These are phyloP conservation scores for Aplosporella prunicola DNA, from an alignment of 2,329 filamentous ascomycete genomes.

Conservation along the genomic window DNA sequence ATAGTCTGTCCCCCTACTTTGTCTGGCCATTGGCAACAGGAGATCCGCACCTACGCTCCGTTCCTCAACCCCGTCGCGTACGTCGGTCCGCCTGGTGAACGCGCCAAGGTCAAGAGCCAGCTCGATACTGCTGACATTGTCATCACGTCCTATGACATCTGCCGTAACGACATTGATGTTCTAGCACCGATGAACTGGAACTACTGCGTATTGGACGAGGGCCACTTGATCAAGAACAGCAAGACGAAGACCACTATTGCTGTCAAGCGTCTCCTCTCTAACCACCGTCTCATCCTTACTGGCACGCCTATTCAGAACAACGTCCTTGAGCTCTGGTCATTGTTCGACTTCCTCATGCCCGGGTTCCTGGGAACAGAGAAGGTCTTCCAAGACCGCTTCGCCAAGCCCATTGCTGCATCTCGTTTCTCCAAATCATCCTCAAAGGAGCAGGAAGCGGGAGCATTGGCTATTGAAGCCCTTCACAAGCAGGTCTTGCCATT, in stretches of 20 bases:
- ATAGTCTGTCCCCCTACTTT: conserved; percentile 95
- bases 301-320: conserved; percentile 98
- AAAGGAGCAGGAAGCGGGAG: conserved; percentile 95
- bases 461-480: conserved; percentile 91
- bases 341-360: conserved; percentile 98
- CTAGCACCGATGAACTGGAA: conserved; percentile 85
- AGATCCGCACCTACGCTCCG: conserved; percentile 89
- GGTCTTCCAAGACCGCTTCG: conserved; percentile 91
- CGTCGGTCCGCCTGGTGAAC: conserved; percentile 77
- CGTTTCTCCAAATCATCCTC: conserved; percentile 95
- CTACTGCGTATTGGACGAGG: conserved; percentile 93
- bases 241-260: conserved; percentile 92
- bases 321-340: conserved; percentile 89
- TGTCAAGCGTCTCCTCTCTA: conserved; percentile 80
- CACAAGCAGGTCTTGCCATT: conserved; percentile 98
- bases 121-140: conserved; percentile 81
- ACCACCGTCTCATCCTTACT: conserved; percentile 91
- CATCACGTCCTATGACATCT: conserved; percentile 96
- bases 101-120: conserved; percentile 57
- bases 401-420: conserved; percentile 88
- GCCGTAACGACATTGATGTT: conserved; percentile 85
- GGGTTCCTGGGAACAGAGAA: conserved; percentile 94
- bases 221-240: conserved; percentile 97
- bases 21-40: conserved; percentile 97
- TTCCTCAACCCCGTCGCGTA: conserved; percentile 87